Evolutionary conservation across 257 asterid genomes (phyloP).

Genomic region (Leonotis leonurus): DNA sequence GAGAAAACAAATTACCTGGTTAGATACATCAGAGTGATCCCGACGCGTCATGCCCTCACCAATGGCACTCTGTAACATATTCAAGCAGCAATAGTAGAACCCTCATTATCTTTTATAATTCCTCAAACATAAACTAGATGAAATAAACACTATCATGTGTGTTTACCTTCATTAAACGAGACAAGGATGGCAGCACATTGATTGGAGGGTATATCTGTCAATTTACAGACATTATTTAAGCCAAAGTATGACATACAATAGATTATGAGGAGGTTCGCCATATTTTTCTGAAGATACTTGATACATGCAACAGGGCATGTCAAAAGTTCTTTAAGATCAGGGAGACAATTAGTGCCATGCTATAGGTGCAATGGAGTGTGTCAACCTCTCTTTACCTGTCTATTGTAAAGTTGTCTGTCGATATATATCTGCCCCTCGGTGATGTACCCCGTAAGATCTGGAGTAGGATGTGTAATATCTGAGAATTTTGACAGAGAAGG

Average conservation of each 20-base stretch:
- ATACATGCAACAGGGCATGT: neutral
- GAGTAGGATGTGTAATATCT: conserved; percentile 99
- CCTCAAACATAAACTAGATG: neutral
- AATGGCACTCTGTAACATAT: conserved; percentile 75
- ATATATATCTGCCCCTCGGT: conserved; percentile 98
- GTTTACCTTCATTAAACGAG: conserved; percentile 91
- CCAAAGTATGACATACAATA: neutral
- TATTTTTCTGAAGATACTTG: neutral
- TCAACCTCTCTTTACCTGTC: conserved; percentile 39
- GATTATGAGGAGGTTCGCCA: neutral
- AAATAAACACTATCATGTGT: neutral
- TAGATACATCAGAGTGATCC: conserved; percentile 96
- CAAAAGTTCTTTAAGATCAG: neutral
- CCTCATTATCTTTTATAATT: conserved; percentile 6
- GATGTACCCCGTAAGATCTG: conserved; percentile 98
- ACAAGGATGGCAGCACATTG: conserved; percentile 95
- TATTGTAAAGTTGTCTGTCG: conserved; percentile 84
- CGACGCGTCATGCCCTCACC: conserved; percentile 99
- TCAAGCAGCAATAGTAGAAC: neutral
- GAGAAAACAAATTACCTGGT: conserved; percentile 48
- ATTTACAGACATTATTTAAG: conserved; percentile 28
- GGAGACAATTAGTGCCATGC: neutral
- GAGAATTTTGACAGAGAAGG: conserved; percentile 23
- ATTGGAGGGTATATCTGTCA: conserved; percentile 94
- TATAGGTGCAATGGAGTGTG: conserved; percentile 6